Evolutionary conservation across 106 monocot species (phyloP).

Genomic region (Chionographis japonica): DNA sequence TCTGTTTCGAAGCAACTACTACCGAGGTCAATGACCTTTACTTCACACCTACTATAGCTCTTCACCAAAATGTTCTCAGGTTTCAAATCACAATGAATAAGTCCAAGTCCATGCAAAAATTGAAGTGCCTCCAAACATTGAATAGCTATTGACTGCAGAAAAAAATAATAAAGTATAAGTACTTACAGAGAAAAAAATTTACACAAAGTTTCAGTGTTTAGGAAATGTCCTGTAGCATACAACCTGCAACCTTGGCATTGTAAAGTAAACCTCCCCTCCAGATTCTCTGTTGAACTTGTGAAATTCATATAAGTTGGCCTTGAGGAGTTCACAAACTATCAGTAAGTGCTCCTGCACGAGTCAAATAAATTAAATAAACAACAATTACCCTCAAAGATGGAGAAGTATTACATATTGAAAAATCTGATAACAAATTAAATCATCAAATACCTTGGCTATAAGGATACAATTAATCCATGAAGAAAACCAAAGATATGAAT

Average conservation of each 20-base stretch:
- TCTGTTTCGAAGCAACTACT: constrained; percentile 58
- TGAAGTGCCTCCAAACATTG: constrained; percentile 62
- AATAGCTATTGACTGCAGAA: constrained; percentile 46
- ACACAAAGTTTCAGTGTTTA: not conserved
- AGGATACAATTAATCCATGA: no score
- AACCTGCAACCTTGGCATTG: constrained; percentile 63
- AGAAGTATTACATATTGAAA: no score
- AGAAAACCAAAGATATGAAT: no score
- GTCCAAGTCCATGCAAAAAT: constrained; percentile 41
- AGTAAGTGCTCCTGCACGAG: constrained; percentile 35
- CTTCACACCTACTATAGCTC: constrained; percentile 56
- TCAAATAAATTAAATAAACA: not conserved
- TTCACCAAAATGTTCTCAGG: constrained; percentile 62
- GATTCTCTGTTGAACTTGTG: constrained; percentile 61
- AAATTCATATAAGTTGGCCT: constrained; percentile 55
- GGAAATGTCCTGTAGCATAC: not conserved
- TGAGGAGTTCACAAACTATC: constrained; percentile 51
- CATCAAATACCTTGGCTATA: no score
- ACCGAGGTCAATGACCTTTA: constrained; percentile 58
- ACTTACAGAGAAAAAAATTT: no score
- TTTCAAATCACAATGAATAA: constrained; percentile 54
- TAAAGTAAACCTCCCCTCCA: constrained; percentile 66
- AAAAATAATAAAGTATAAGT: constrained; percentile 1
- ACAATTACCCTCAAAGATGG: not conserved
- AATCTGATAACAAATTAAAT: no score